phyloP scores from a whole-genome alignment of 345 rosid genomes.

The Aegle marmelos region DNA sequence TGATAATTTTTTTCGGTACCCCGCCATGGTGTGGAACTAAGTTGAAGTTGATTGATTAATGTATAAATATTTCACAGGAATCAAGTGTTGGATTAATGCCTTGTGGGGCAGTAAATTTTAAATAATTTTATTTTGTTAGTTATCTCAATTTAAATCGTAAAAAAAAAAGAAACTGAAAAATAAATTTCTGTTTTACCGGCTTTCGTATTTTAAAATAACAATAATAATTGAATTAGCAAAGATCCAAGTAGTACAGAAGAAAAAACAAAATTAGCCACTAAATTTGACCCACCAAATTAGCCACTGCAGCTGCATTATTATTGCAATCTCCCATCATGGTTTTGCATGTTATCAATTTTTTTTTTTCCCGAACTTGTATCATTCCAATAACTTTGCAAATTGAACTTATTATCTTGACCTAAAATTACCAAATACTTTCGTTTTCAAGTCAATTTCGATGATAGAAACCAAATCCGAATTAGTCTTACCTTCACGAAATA shows the following conservation, averaged over 20 bases:
- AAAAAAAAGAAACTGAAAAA: too few species aligned
- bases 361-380: not conserved
- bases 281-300: not conserved
- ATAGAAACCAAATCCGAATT: not conserved
- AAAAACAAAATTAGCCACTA: not conserved
- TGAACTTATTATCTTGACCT: not conserved
- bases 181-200: fast-evolving
- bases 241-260: not conserved
- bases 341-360: not conserved
- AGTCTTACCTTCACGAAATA: not conserved
- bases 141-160: too few species aligned
- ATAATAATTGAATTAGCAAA: too few species aligned
- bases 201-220: too few species aligned
- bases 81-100: too few species aligned
- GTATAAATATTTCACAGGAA: too few species aligned
- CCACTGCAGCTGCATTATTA: not conserved
- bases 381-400: not conserved
- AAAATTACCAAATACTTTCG: not conserved
- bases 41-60: too few species aligned
- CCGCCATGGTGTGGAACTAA: too few species aligned
- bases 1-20: too few species aligned
- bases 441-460: not conserved
- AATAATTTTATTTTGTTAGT: too few species aligned
- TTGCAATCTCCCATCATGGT: not conserved
- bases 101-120: too few species aligned